phyloP scores from a whole-genome alignment of 768 basidiomycete species.

The Tulasnella sp. region DNA sequence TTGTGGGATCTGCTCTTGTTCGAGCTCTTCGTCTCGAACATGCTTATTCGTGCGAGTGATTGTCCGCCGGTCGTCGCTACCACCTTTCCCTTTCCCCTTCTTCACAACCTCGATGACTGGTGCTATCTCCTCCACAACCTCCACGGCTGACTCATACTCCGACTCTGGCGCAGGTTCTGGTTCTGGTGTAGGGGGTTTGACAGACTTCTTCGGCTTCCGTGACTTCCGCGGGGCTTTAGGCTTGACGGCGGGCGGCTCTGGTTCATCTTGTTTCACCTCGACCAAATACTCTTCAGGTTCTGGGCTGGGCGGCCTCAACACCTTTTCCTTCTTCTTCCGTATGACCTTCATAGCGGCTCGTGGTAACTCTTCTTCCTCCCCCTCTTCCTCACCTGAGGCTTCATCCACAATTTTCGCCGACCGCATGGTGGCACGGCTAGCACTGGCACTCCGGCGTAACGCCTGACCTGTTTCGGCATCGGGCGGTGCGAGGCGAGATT shows the following conservation, averaged over 20 bases:
- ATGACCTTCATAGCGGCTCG: not conserved
- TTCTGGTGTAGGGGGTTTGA: not conserved
- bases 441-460: not conserved
- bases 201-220: not conserved
- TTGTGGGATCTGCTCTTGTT: too few species aligned
- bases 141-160: too few species aligned
- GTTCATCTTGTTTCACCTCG: not conserved
- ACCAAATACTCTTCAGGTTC: not conserved
- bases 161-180: too few species aligned
- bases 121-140: too few species aligned
- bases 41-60: too few species aligned
- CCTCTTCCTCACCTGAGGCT: not conserved
- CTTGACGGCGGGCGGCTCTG: not conserved
- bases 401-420: not conserved
- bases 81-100: not conserved
- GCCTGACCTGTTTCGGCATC: not conserved
- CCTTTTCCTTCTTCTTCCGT: slow-evolving; percentile 4
- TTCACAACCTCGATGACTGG: not conserved
- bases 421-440: not conserved
- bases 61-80: too few species aligned
- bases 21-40: too few species aligned
- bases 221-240: not conserved
- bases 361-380: not conserved
- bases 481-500: not conserved
- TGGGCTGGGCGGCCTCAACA: not conserved